These are phyloP conservation scores for Diaporthe vaccinii DNA, from an alignment of 2,329 filamentous ascomycete genomes.

Conservation along the genomic window DNA sequence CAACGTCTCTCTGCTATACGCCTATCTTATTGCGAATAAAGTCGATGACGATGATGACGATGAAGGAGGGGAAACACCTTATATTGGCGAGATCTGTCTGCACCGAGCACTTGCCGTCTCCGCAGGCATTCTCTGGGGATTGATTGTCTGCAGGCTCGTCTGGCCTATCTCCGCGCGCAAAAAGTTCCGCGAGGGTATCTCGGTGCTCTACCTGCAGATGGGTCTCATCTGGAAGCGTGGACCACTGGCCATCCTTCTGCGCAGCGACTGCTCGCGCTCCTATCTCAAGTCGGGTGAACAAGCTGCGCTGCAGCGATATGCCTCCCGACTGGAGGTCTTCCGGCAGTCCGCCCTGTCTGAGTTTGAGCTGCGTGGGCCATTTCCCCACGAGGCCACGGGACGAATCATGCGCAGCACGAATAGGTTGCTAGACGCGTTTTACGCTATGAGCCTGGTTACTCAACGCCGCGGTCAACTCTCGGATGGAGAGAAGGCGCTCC, in stretches of 20 bases:
- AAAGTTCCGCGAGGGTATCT: slow-evolving; percentile 90
- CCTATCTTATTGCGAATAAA: slow-evolving; percentile 86
- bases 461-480: slow-evolving; percentile 82
- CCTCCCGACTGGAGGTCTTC: slow-evolving; percentile 79
- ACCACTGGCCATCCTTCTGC: slow-evolving; percentile 80
- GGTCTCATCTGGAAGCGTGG: slow-evolving; percentile 96
- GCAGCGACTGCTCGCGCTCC: slow-evolving; percentile 68
- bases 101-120: slow-evolving; percentile 91
- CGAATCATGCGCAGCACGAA: slow-evolving; percentile 84
- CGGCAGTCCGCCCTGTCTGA: slow-evolving; percentile 83
- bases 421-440: slow-evolving; percentile 91
- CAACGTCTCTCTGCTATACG: slow-evolving; percentile 94
- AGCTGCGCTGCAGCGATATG: slow-evolving; percentile 85
- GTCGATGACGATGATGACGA: slow-evolving; percentile 89
- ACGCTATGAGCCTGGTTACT: slow-evolving; percentile 95
- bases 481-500: slow-evolving; percentile 83
- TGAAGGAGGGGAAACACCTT: slow-evolving; percentile 85
- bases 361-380: slow-evolving; percentile 89
- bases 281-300: slow-evolving; percentile 94
- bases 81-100: slow-evolving; percentile 88
- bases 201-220: slow-evolving; percentile 94
- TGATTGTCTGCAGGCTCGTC: slow-evolving; percentile 88
- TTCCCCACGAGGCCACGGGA: slow-evolving; percentile 80
- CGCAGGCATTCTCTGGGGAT: slow-evolving; percentile 89
- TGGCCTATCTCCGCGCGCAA: slow-evolving; percentile 93